Conservation (phyloP, 192 early-diverging fungal genomes). For the Entomortierella parvispora region DNA sequence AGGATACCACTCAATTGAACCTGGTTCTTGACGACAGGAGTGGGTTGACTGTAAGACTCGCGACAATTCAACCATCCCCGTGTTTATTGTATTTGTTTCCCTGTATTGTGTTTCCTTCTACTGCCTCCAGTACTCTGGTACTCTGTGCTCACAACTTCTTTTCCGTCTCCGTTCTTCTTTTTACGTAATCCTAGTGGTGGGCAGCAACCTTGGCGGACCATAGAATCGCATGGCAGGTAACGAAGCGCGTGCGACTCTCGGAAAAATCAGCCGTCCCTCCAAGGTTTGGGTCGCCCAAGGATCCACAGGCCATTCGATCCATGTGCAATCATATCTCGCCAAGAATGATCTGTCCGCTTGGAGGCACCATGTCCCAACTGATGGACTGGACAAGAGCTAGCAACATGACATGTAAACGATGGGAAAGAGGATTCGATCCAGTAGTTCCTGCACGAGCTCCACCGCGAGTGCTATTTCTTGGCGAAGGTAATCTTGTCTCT, state of each 20-base stretch:
- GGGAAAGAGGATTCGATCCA: constrained; percentile 22
- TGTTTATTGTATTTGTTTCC: too few species aligned
- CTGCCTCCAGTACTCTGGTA: too few species aligned
- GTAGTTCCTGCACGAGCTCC: neutral
- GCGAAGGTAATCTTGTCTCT: constrained; percentile 52
- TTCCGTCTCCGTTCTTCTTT: neutral
- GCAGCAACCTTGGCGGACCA: constrained; percentile 38
- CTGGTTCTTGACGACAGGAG: constrained; percentile 29
- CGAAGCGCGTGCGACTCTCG: constrained; percentile 21
- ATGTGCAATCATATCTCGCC: constrained; percentile 25
- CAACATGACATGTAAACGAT: constrained; percentile 32
- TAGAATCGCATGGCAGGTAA: constrained; percentile 47
- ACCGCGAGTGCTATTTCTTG: constrained; percentile 23
- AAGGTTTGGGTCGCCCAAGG: neutral
- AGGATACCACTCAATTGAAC: constrained; percentile 38
- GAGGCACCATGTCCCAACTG: constrained; percentile 38
- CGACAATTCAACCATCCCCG: too few species aligned
- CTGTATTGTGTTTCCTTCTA: too few species aligned
- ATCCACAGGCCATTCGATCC: constrained; percentile 12
- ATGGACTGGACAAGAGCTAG: constrained; percentile 23
- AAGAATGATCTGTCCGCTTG: constrained; percentile 41
- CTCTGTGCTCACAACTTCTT: neutral
- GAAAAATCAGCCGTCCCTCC: constrained; percentile 24
- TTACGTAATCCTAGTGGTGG: constrained; percentile 33
- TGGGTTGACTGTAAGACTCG: constrained; percentile 36